Evolutionary conservation across 2,329 filamentous ascomycete genomes (phyloP).

Genomic region (Aspergillus costaricaensis): DNA sequence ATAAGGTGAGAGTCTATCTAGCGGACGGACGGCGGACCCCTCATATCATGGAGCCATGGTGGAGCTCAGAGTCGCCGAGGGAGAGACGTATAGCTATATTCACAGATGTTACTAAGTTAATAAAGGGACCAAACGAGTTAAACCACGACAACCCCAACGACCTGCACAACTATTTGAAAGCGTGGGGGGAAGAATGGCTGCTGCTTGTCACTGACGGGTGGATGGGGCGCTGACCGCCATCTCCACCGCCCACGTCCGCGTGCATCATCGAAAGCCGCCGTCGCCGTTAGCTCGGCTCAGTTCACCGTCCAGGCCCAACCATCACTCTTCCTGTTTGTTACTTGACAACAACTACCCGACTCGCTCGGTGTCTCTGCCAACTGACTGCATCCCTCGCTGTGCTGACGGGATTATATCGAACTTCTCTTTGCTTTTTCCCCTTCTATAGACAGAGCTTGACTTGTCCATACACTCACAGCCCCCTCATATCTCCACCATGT

Average conservation of each 20-base stretch:
- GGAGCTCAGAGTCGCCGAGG: neutral
- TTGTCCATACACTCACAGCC: slow-evolving; percentile 9
- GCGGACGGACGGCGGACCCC: neutral
- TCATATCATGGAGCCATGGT: slow-evolving; percentile 17
- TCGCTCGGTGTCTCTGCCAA: neutral
- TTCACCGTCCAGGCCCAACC: slow-evolving; percentile 14
- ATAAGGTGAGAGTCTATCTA: slow-evolving; percentile 11
- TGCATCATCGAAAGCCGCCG: slow-evolving; percentile 36
- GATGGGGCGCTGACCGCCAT: slow-evolving; percentile 28
- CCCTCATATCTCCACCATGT: slow-evolving; percentile 53
- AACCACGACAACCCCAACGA: slow-evolving; percentile 14
- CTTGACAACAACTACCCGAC: slow-evolving; percentile 3
- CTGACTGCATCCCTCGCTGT: neutral
- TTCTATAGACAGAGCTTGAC: slow-evolving; percentile 2
- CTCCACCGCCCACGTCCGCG: slow-evolving; percentile 34
- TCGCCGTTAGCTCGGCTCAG: slow-evolving; percentile 7
- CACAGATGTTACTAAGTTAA: neutral
- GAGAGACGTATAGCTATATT: neutral
- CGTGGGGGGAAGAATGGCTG: slow-evolving; percentile 10
- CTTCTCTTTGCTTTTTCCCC: neutral
- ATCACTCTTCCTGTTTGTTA: slow-evolving; percentile 10
- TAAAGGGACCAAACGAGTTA: neutral
- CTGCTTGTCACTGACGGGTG: neutral
- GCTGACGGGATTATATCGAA: neutral
- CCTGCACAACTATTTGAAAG: slow-evolving; percentile 18